A percentile compares a stretch with the other conserved stretches of the same genome.
These are phyloP conservation scores for Xenoacremonium recifei DNA, from an alignment of 2,329 filamentous ascomycete species.

Conservation along the genomic window DNA sequence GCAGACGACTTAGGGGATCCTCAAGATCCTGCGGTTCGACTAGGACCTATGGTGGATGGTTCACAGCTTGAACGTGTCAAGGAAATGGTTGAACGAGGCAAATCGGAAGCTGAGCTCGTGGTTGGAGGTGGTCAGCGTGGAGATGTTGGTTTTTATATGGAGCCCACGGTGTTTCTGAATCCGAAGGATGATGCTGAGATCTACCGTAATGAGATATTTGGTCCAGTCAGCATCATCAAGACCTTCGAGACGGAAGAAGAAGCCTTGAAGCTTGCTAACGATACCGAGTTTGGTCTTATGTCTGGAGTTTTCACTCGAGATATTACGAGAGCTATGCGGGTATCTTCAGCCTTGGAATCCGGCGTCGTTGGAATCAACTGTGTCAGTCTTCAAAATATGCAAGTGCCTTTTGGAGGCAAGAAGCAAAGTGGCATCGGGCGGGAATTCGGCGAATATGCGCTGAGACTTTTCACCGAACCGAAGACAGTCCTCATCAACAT, in stretches of 20 bases:
- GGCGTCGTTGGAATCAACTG: constrained; percentile 12
- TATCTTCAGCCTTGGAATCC: constrained; percentile 8
- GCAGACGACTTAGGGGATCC: constrained; percentile 7
- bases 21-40: constrained; percentile 5
- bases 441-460: constrained; percentile 10
- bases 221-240: constrained; percentile 10
- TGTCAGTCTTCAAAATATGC: constrained; percentile 9
- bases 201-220: constrained; percentile 10
- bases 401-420: constrained; percentile 8
- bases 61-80: constrained; percentile 7
- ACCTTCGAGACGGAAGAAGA: constrained; percentile 11
- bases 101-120: constrained; percentile 7
- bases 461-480: constrained; percentile 11
- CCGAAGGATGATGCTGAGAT: constrained; percentile 7
- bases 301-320: constrained; percentile 9
- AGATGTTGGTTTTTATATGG: constrained; percentile 8
- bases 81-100: constrained; percentile 7
- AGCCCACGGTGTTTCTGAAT: constrained; percentile 10
- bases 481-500: constrained; percentile 14
- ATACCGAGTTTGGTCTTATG: constrained; percentile 12
- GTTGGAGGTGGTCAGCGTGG: constrained; percentile 9
- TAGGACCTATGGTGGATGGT: constrained; percentile 9
- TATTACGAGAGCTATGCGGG: constrained; percentile 8
- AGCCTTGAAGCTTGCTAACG: constrained; percentile 9
- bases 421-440: constrained; percentile 12